Conservation (phyloP, 257 asterid genomes). For the Nicotiana benthamiana region DNA sequence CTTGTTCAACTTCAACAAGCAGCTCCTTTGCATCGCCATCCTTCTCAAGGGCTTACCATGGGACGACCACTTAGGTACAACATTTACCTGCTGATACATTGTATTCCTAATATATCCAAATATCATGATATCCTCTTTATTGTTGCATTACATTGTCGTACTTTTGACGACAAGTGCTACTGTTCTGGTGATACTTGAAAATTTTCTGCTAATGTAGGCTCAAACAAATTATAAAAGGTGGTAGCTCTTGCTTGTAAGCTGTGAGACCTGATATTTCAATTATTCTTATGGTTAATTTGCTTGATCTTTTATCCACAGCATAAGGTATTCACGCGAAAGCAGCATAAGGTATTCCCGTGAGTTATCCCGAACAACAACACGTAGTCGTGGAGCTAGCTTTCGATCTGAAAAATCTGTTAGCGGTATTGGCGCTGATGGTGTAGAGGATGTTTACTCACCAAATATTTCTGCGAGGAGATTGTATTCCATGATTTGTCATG, state of each 20-base stretch:
- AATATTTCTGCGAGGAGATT: conserved; percentile 52
- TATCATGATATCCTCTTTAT: neutral
- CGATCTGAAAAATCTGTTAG: conserved; percentile 78
- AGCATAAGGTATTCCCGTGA: conserved; percentile 72
- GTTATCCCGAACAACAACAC: conserved; percentile 65
- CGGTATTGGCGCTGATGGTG: conserved; percentile 58
- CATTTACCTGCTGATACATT: neutral
- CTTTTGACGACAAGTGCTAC: neutral
- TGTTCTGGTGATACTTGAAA: neutral
- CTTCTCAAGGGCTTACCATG: conserved; percentile 55
- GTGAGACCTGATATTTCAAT: neutral
- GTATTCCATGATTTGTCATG: conserved; percentile 79
- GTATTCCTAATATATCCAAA: neutral
- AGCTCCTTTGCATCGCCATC: conserved; percentile 52
- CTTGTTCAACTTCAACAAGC: conserved; percentile 83
- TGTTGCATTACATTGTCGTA: neutral
- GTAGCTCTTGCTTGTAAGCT: neutral
- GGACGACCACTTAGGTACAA: conserved; percentile 60
- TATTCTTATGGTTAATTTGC: neutral
- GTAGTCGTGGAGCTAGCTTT: conserved; percentile 87
- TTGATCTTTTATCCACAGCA: conserved; percentile 27
- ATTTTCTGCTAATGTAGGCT: neutral
- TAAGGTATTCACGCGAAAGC: conserved; percentile 64
- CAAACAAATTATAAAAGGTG: neutral
- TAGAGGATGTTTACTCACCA: conserved; percentile 31